These are phyloP conservation scores for Neofusicoccum cordaticola DNA, from an alignment of 2,329 filamentous ascomycete genomes.

Conservation along the genomic window DNA sequence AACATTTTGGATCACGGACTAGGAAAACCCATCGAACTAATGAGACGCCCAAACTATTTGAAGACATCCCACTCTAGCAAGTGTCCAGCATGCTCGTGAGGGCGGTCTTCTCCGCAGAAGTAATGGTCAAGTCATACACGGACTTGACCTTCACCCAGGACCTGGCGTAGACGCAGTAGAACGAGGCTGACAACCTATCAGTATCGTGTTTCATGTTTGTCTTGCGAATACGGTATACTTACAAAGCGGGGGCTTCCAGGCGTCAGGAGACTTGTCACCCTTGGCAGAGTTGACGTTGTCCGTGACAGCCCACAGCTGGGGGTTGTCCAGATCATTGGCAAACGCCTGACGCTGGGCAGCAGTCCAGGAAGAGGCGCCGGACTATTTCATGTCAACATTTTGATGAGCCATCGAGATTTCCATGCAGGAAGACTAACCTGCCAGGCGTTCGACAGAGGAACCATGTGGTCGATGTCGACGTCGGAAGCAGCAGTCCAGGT, in stretches of 20 bases:
- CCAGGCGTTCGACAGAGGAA: conserved; percentile 79
- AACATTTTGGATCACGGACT: too few species aligned
- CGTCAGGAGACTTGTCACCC: conserved; percentile 69
- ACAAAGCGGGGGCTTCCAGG: conserved; percentile 69
- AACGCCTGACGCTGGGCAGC: conserved; percentile 64
- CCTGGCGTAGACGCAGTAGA: conserved; percentile 75
- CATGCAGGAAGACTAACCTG: conserved; percentile 48
- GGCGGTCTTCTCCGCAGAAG: conserved; percentile 67
- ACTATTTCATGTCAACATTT: conserved; percentile 42
- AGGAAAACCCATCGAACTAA: too few species aligned
- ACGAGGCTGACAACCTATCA: conserved; percentile 44
- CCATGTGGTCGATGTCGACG: conserved; percentile 80
- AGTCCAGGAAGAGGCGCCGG: conserved; percentile 71
- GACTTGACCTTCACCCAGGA: conserved; percentile 78
- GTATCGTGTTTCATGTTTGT: conserved; percentile 16
- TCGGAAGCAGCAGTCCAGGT: conserved; percentile 67
- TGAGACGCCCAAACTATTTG: not conserved
- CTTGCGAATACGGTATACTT: conserved; percentile 33
- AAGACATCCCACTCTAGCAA: conserved; percentile 46
- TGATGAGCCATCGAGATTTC: not conserved
- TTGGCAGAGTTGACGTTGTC: conserved; percentile 72
- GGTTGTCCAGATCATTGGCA: conserved; percentile 73
- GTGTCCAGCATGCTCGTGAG: conserved; percentile 63
- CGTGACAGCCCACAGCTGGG: conserved; percentile 77
- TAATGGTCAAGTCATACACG: conserved; percentile 67